These are phyloP conservation scores for Xerocomus minutiporus DNA, from an alignment of 1,284 basidiomycete genomes.

Conservation along the genomic window DNA sequence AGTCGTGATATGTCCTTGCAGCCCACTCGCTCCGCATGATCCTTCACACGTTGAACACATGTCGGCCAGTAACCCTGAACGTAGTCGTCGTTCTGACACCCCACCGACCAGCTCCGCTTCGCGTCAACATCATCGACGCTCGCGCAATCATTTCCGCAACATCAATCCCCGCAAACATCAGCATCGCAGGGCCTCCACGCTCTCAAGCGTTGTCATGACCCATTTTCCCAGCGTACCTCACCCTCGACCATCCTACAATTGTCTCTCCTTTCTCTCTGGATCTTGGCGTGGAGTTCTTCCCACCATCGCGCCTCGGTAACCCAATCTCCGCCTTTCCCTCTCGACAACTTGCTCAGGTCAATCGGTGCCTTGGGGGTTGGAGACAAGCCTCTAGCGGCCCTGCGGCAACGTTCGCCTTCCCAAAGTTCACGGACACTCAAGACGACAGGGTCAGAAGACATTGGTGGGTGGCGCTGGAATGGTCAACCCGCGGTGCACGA, in stretches of 20 bases:
- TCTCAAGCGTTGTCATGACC: conserved; percentile 87
- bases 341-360: conserved; percentile 56
- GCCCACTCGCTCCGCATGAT: conserved; percentile 82
- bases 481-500: conserved; percentile 70
- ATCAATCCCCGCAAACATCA: conserved; percentile 54
- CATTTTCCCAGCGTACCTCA: conserved; percentile 47
- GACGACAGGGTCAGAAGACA: conserved; percentile 62
- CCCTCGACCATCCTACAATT: conserved; percentile 27
- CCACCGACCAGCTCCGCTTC: conserved; percentile 61
- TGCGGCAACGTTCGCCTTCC: conserved; percentile 84
- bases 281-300: too few relatives aligned
- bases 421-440: conserved; percentile 65
- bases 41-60: conserved; percentile 91
- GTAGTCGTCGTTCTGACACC: conserved; percentile 73
- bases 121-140: conserved; percentile 45
- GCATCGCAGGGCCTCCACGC: conserved; percentile 51
- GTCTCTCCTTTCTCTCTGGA: conserved; percentile 35
- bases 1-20: conserved; percentile 77
- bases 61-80: conserved; percentile 82
- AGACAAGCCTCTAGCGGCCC: conserved; percentile 42
- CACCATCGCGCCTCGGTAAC: conserved; percentile 65
- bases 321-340: conserved; percentile 46
- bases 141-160: conserved; percentile 66
- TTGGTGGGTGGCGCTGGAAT: conserved; percentile 45
- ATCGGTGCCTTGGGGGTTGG: conserved; percentile 66